These are phyloP conservation scores for Lichtheimia ramosa DNA, from an alignment of 371 early-diverging fungal species.

Conservation along the genomic window DNA sequence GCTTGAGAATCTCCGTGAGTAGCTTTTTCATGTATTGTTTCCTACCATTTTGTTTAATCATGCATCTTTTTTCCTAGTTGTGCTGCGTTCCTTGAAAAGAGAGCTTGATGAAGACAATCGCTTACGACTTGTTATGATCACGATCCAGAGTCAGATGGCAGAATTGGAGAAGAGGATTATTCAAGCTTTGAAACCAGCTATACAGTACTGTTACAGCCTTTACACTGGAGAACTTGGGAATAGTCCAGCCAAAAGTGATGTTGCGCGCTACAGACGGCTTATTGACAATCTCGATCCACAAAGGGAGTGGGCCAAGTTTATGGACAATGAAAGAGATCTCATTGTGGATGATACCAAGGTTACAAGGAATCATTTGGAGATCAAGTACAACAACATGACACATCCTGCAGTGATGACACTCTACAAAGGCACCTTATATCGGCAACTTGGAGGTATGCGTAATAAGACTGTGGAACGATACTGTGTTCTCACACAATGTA, in stretches of 20 bases:
- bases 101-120: slow-evolving; percentile 49
- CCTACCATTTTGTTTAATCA: not conserved
- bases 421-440: slow-evolving; percentile 33
- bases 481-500: slow-evolving; percentile 44
- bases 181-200: slow-evolving; percentile 19
- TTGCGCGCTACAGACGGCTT: slow-evolving; percentile 14
- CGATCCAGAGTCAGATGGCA: slow-evolving; percentile 28
- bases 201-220: slow-evolving; percentile 23
- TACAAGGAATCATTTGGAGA: slow-evolving; percentile 28
- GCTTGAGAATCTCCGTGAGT: slow-evolving; percentile 42
- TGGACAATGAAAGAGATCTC: slow-evolving; percentile 21
- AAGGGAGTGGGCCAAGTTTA: slow-evolving; percentile 36
- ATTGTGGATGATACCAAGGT: slow-evolving; percentile 24
- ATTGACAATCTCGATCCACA: slow-evolving; percentile 29
- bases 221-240: slow-evolving; percentile 16
- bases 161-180: slow-evolving; percentile 26
- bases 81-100: slow-evolving; percentile 32
- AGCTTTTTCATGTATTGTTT: not conserved
- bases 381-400: slow-evolving; percentile 40
- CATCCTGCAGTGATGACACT: slow-evolving; percentile 42
- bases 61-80: slow-evolving; percentile 18
- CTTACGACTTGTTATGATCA: slow-evolving; percentile 25
- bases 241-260: slow-evolving; percentile 16
- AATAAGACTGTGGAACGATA: slow-evolving; percentile 34
- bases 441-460: slow-evolving; percentile 24